Conservation (phyloP, 495 filamentous ascomycete genomes). For the Aspergillus sclerotioniger region DNA sequence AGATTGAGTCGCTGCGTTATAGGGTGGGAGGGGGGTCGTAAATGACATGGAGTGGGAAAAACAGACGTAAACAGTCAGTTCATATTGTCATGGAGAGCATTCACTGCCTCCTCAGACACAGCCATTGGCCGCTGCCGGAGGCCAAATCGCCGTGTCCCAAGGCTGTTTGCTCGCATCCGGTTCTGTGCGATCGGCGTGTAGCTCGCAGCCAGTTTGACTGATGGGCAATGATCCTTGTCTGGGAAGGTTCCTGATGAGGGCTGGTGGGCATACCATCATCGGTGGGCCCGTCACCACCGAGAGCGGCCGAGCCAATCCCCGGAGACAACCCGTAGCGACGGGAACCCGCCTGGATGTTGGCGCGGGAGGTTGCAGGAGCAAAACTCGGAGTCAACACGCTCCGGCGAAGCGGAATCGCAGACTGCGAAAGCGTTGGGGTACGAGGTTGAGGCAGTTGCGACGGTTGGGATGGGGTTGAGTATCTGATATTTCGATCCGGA, state of each 20-base stretch:
- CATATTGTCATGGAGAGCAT: slow-evolving; percentile 37
- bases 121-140: slow-evolving; percentile 35
- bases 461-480: slow-evolving; percentile 22
- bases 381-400: slow-evolving; percentile 40
- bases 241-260: slow-evolving; percentile 27
- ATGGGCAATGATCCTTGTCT: slow-evolving; percentile 40
- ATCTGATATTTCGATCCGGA: slow-evolving; percentile 25
- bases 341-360: slow-evolving; percentile 46
- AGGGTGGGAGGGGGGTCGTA: slow-evolving; percentile 25
- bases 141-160: slow-evolving; percentile 40
- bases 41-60: slow-evolving; percentile 15
- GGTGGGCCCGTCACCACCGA: neutral
- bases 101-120: slow-evolving; percentile 27
- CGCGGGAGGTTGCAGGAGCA: slow-evolving; percentile 42
- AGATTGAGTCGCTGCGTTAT: slow-evolving; percentile 35
- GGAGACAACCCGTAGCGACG: slow-evolving; percentile 44
- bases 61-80: slow-evolving; percentile 24
- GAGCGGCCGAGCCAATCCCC: slow-evolving; percentile 23
- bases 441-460: slow-evolving; percentile 33
- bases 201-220: slow-evolving; percentile 39
- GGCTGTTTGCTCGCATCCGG: slow-evolving; percentile 40
- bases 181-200: slow-evolving; percentile 44
- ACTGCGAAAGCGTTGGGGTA: slow-evolving; percentile 42
- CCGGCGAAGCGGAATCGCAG: slow-evolving; percentile 42
- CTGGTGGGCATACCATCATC: slow-evolving; percentile 24